Conservation (phyloP, 176 grass and related monocot species). For the Oryza australiensis region DNA sequence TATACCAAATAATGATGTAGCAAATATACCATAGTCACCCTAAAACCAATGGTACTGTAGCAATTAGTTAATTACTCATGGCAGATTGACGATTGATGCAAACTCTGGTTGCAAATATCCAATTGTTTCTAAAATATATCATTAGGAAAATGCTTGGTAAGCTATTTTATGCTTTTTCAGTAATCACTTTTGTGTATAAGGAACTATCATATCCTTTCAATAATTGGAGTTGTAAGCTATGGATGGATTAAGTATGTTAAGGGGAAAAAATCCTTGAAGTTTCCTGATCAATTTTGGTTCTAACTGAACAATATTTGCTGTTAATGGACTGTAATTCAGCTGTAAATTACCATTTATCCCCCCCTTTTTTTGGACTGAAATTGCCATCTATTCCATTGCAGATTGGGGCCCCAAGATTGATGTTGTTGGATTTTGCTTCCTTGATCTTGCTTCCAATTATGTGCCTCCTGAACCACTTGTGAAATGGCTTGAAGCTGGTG, state of each 20-base stretch:
- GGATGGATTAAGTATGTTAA: slow-evolving; percentile 23
- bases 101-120: neutral
- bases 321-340: neutral
- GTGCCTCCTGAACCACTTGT: slow-evolving; percentile 76
- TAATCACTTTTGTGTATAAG: neutral
- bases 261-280: neutral
- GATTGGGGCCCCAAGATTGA: slow-evolving; percentile 95
- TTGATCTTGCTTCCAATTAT: slow-evolving; percentile 95
- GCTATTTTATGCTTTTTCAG: neutral
- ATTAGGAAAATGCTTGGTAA: slow-evolving; percentile 10
- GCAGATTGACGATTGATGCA: neutral
- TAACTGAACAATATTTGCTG: slow-evolving; percentile 1
- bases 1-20: neutral
- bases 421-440: slow-evolving; percentile 97
- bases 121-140: neutral
- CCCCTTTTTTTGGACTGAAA: too few species aligned
- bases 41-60: neutral
- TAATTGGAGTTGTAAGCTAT: slow-evolving; percentile 4
- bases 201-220: neutral
- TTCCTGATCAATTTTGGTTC: neutral
- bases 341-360: slow-evolving; percentile 26
- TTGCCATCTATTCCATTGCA: slow-evolving; percentile 42
- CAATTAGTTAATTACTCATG: neutral
- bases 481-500: slow-evolving; percentile 88
- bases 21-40: neutral